Base-by-base conservation (phyloP, 1,284 basidiomycete species). In the Boletellus deceptivus region DNA sequence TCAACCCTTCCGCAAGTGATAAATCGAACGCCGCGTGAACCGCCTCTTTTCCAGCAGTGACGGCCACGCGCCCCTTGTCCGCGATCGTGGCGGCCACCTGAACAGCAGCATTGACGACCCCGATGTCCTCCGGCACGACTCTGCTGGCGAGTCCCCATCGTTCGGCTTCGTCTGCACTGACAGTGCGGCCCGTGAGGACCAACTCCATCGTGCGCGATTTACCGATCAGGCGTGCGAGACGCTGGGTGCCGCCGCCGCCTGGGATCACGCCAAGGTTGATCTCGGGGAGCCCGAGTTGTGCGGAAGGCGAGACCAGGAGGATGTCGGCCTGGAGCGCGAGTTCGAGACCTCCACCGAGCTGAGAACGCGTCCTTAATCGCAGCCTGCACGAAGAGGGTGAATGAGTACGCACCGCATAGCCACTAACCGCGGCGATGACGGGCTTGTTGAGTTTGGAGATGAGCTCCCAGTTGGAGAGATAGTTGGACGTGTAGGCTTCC, bases 231-330 rank as follows among this genome's bases (percentile, higher is more conserved):
- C 80, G 84, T 17, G 91, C 86, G 48, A 99, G 85, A 47, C 93
- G 84, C 67, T 93, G 89, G 3, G 86, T 86, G 9, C 87, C 91
- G 39, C 91, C 91, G 17, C 84, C 91, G 11, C 93, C 93, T 16
- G 97, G 96, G 65, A 98, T 98, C 56, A 96, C 89, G 55, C 97
- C 96, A 43, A 99, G 80, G 69, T 93, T 96, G 73, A 99, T 96
- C 70, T 99, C 97, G 31, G 97, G 96, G 70, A 98, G 97, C 34
- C 93, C 94, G 63, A 99, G 98, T 59, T 84, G 86, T 33, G 97
- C 96, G 18, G 83, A 92, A 6, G 93, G 90, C 6, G 94, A 89
- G n/a, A 91, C 93, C 54, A 98, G 83, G 65, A 98, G 88, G 70
- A 99, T 95, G 73, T 99, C 97, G 70, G 92, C 91, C 87, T 95